Evolutionary conservation across 2,329 filamentous ascomycete species (phyloP), one percentile per base, ranked within the genome.

Genomic region (Ilyonectria robusta): DNA sequence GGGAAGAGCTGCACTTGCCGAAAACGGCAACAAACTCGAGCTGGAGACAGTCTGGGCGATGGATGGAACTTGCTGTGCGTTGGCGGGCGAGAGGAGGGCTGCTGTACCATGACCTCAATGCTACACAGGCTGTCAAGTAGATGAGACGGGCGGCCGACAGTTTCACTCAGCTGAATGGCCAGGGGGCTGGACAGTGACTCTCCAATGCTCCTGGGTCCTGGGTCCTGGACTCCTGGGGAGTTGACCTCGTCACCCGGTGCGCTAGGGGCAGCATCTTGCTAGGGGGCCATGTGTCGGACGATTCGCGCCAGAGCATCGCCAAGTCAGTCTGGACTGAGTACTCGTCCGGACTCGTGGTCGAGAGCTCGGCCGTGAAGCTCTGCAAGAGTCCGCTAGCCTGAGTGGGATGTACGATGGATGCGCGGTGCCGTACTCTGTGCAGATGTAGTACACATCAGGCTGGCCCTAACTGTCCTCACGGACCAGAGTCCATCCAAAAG

Each of bases 1-100:
- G 55, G 58, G 61, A 65, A 35, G 55, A 51, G 58, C 61, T 46
- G 71, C 58, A 51, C 66, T 72, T 73, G 63, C 70, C 72, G 51
- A 68, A 75, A 65, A 56, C 51, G 59, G 69, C 57, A 72, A 60
- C 61, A 35, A 31, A 54, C 40, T 65, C 57, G 47, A 65, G 60
- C 56, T 67, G 63, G 47, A 64, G 61, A 65, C 23, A 42, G 40
- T 54, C 46, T 63, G 64, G 64, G 64, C 65, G 66, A 70, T 65
- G 61, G 63, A 69, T 73, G 42, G 46, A 66, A 65, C 57, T 51
- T 53, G 35, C 47, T 33, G 59, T 63, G 53, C 31, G 59, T 53
- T 37, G 46, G 37, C 54, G 44, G 29, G 54, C n/a, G 29, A 15
- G 53, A 64, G 61, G 61, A 54, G 46, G 19, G 48, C 48, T 51